These are phyloP conservation scores for Spathaspora gorwiae DNA, from an alignment of 805 yeast species.

Conservation along the genomic window DNA sequence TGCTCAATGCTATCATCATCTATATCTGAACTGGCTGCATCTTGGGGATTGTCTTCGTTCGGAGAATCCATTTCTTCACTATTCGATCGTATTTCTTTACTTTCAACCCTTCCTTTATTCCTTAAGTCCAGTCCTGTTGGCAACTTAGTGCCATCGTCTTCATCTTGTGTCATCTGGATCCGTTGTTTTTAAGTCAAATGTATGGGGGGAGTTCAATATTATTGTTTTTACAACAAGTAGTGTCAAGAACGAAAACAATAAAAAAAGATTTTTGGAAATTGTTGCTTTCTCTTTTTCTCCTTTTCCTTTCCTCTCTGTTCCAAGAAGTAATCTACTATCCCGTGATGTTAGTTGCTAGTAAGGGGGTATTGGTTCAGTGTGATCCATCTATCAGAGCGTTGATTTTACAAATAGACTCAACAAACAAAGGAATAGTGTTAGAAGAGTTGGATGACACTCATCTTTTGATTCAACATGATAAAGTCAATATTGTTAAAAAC, in stretches of 20 bases:
- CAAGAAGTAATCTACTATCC: no score
- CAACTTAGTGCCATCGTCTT: not conserved
- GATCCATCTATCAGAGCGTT: slow-evolving; percentile 92
- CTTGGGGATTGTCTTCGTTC: not conserved
- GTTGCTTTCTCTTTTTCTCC: not conserved
- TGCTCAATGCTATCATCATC: no score
- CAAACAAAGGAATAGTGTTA: slow-evolving; percentile 60
- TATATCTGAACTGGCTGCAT: not conserved
- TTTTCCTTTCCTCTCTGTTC: no score
- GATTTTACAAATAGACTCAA: slow-evolving; percentile 75
- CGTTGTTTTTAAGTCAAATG: no score
- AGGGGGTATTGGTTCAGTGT: slow-evolving; percentile 47
- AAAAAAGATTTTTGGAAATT: not conserved
- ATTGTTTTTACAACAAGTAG: no score
- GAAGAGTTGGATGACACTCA: slow-evolving; percentile 92
- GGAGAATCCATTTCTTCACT: not conserved
- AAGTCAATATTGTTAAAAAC: slow-evolving; percentile 68
- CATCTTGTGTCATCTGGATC: not conserved
- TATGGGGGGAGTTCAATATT: no score
- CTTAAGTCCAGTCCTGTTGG: not conserved
- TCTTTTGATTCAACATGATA: slow-evolving; percentile 70
- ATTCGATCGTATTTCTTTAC: not conserved
- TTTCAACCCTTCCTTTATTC: not conserved
- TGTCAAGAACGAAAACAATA: no score
- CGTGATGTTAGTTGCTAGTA: slow-evolving; percentile 39